Conservation (phyloP, 2,329 filamentous ascomycete genomes). For the Ambrosiella xylebori region DNA sequence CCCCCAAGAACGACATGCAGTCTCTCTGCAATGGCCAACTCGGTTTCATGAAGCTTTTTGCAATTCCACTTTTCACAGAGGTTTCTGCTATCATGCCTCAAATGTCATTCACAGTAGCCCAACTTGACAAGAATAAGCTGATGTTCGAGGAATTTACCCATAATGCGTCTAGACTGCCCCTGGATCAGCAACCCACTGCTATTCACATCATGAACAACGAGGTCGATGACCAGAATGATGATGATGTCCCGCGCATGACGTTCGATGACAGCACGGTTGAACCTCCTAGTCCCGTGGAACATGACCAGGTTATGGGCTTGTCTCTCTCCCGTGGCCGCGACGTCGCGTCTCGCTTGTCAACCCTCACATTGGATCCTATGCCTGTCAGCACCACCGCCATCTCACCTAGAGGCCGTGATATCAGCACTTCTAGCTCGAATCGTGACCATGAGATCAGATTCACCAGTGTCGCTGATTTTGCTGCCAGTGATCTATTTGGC, state of each 20-base stretch:
- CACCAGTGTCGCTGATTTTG: constrained; percentile 30
- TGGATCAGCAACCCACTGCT: neutral
- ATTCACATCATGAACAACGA: neutral
- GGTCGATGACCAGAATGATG: neutral
- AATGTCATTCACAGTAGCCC: constrained; percentile 68
- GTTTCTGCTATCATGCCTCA: constrained; percentile 72
- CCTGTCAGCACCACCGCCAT: constrained; percentile 7
- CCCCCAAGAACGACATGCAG: constrained; percentile 65
- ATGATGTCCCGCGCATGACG: neutral
- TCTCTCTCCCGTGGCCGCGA: neutral
- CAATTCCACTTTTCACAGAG: constrained; percentile 75
- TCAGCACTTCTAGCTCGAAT: neutral
- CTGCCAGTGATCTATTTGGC: constrained; percentile 33
- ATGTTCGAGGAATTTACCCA: constrained; percentile 15
- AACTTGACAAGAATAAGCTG: constrained; percentile 27
- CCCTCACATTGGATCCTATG: constrained; percentile 1
- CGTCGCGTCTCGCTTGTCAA: neutral
- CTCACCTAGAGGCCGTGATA: neutral
- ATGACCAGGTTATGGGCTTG: neutral
- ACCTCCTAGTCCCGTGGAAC: constrained; percentile 3
- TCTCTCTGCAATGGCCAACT: constrained; percentile 79
- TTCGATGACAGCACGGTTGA: neutral
- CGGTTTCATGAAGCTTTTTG: constrained; percentile 93
- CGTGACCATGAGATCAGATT: constrained; percentile 18
- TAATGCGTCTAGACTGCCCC: neutral